phyloP scores from a whole-genome alignment of 768 basidiomycete species.

The Suillus americanus region DNA sequence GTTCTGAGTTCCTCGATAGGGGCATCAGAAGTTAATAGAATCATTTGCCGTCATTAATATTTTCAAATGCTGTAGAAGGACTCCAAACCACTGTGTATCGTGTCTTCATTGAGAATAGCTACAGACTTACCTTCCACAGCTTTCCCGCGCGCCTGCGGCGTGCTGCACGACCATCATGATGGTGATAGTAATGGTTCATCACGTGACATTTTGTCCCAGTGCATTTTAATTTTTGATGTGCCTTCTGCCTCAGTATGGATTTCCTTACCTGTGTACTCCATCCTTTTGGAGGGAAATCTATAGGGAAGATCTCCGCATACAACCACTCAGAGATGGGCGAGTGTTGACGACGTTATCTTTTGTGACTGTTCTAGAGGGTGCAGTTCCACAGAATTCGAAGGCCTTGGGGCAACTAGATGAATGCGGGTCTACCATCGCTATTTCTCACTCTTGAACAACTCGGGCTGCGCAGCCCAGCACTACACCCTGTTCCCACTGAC shows the following conservation, averaged over 20 bases:
- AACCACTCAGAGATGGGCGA: slow-evolving; percentile 78
- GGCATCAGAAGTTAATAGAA: too few relatives aligned
- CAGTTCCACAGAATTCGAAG: slow-evolving; percentile 54
- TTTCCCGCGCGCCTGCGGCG: too few relatives aligned
- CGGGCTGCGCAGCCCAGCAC: slow-evolving; percentile 62
- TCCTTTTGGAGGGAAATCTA: slow-evolving; percentile 32
- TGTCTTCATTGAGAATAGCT: too few relatives aligned
- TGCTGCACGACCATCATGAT: too few relatives aligned
- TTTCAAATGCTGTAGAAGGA: too few relatives aligned
- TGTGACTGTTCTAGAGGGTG: slow-evolving; percentile 56
- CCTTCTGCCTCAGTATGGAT: not conserved
- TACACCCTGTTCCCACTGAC: slow-evolving; percentile 85
- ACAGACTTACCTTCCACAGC: too few relatives aligned
- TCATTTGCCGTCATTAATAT: too few relatives aligned
- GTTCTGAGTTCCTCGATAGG: too few relatives aligned
- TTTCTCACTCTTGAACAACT: slow-evolving; percentile 1
- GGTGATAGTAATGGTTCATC: not conserved
- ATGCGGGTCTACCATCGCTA: slow-evolving; percentile 34
- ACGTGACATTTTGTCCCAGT: not conserved
- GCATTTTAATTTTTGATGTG: not conserved
- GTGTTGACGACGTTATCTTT: slow-evolving; percentile 83
- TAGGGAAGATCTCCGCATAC: slow-evolving; percentile 50
- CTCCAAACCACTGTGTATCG: too few relatives aligned
- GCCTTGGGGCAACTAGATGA: slow-evolving; percentile 46
- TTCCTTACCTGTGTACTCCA: not conserved